Evolutionary conservation across 768 basidiomycete genomes (phyloP).

Genomic region (Polyporus arcularius): DNA sequence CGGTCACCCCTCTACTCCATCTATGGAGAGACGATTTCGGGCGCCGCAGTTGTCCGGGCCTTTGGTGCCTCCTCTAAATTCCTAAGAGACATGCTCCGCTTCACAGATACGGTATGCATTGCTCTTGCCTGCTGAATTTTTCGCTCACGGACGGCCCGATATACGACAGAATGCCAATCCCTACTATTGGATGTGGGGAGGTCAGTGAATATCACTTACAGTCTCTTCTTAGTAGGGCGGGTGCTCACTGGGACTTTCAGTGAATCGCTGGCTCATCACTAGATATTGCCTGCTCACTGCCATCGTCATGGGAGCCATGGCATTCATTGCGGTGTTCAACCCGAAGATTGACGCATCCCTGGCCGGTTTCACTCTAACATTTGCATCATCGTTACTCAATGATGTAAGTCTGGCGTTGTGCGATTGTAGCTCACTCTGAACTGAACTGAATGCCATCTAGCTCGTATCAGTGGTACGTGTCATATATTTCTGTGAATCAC

Average conservation of each 20-base stretch:
- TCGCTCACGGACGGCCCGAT: slow-evolving; percentile 7
- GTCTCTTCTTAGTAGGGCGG: not conserved
- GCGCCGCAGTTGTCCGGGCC: slow-evolving; percentile 64
- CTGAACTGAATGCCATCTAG: slow-evolving; percentile 33
- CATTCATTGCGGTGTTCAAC: slow-evolving; percentile 62
- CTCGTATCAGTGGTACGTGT: slow-evolving; percentile 59
- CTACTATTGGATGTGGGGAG: slow-evolving; percentile 92
- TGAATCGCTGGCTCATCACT: slow-evolving; percentile 88
- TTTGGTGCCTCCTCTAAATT: slow-evolving; percentile 90
- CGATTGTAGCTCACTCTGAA: not conserved
- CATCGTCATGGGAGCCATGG: slow-evolving; percentile 70
- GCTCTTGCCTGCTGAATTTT: not conserved
- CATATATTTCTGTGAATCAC: not conserved
- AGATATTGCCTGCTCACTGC: slow-evolving; percentile 84
- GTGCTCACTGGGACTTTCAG: slow-evolving; percentile 37
- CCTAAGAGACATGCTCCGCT: slow-evolving; percentile 79
- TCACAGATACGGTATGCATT: slow-evolving; percentile 70
- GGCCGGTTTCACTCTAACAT: slow-evolving; percentile 86
- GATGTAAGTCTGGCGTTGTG: slow-evolving; percentile 48
- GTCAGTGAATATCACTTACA: slow-evolving; percentile 37
- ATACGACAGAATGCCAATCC: slow-evolving; percentile 58
- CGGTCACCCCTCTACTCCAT: slow-evolving; percentile 53
- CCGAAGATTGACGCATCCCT: slow-evolving; percentile 76
- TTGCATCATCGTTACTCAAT: slow-evolving; percentile 72
- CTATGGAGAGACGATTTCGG: slow-evolving; percentile 54